Evolutionary conservation across 331 rosid species (phyloP).

Genomic region (Malus hybrid): DNA sequence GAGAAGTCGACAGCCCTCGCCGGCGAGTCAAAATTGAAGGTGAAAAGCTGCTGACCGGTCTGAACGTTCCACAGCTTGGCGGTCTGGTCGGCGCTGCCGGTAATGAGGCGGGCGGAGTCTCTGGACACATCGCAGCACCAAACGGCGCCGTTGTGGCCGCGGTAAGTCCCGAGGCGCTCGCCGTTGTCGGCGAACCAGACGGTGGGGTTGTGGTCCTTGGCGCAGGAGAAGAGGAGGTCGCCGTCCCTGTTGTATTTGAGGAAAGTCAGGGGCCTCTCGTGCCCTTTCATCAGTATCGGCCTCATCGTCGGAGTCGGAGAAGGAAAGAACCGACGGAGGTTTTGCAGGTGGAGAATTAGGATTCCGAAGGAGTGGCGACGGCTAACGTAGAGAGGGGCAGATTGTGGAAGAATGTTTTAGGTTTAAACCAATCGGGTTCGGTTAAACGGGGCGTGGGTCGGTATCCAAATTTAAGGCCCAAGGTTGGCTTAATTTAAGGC

Average conservation of each 20-base stretch:
- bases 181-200: constrained; percentile 98
- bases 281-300: constrained; percentile 97
- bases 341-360: not conserved
- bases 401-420: not conserved
- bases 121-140: constrained; percentile 96
- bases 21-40: constrained; percentile 76
- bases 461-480: not conserved
- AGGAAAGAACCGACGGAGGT: not conserved
- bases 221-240: constrained; percentile 72
- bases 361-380: not conserved
- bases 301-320: constrained; percentile 38
- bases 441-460: not conserved
- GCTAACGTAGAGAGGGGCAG: not conserved
- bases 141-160: constrained; percentile 94
- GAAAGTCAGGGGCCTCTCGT: constrained; percentile 93
- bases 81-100: constrained; percentile 83
- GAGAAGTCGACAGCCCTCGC: constrained; percentile 77
- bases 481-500: not conserved
- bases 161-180: constrained; percentile 85
- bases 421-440: not conserved
- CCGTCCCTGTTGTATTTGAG: constrained; percentile 37
- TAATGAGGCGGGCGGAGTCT: constrained; percentile 59
- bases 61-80: constrained; percentile 75
- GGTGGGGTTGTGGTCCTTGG: constrained; percentile 82
- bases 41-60: constrained; percentile 63